Base-by-base conservation (phyloP, 164 flowering plant genomes). In the Macadamia tetraphylla region DNA sequence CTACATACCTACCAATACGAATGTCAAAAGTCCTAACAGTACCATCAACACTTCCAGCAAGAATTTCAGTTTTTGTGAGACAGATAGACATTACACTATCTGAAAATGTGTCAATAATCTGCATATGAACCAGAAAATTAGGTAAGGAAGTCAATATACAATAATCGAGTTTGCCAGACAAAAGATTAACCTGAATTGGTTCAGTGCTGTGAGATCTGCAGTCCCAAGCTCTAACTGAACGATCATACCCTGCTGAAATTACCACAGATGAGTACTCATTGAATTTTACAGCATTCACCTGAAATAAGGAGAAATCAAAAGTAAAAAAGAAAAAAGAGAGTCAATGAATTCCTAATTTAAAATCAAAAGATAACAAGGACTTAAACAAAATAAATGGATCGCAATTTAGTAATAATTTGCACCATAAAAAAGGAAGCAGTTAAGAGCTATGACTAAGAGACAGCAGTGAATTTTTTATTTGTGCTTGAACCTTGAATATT, bases 11-110 rank as follows among this genome's bases (percentile, higher is more conserved):
- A 70, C 99, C 97, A 74, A 87, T 77, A 60, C 97, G 92, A 65
- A 94, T 90, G 76, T 92, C 99, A 83, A 92, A 90, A 65, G 99
- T 88, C 63, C 97, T 80, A 62, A 92, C 94, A 53, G 97, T 86
- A 70, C 98, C 98, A 85, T 94, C 97, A 70, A 94, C 99, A 73
- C 99, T 87, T 76, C 97, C 97, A 78, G 91, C 99, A 85, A 94
- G 77, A 29, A 94, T 87, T 79, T 90, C 97, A 72, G 80, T 87
- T 78, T 90, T 92, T 14, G 98, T 88, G 67, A 90, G 74, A 70
- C 95, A 84, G 70, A 92, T 78, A 51, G 94, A 92, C 97, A 92
- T 92, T 10, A 92, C 97, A 78, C 97, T 92, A 72, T 94, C 99
- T 53, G 58, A 30, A 77, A 94, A 94, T 18, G 88, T 80, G 70